A percentile compares a stretch with the other conserved stretches of the same genome.
Conservation (phyloP, 2,329 filamentous ascomycete genomes). For the Dendryphion nanum region DNA sequence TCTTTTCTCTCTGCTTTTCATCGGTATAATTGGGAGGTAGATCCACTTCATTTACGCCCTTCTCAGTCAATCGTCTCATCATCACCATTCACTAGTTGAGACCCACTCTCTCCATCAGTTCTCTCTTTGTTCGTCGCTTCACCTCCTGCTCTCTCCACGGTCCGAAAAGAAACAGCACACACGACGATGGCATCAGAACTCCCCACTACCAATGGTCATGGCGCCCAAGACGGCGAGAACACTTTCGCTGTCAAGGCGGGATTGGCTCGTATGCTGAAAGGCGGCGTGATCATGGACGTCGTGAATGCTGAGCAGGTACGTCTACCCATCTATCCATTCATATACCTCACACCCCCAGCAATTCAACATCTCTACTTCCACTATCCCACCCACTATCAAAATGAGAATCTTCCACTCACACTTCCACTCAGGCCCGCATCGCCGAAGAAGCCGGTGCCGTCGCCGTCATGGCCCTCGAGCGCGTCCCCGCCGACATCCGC, state of each 20-base stretch:
- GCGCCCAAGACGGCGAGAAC: conserved; percentile 46
- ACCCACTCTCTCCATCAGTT: neutral
- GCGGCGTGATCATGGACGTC: conserved; percentile 99
- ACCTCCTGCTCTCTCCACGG: neutral
- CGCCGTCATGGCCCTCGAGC: conserved; percentile 98
- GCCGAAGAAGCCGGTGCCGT: conserved; percentile 94
- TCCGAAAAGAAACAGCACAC: conserved; percentile 5
- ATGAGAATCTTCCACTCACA: neutral
- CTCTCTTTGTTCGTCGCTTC: neutral
- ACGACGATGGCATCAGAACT: conserved; percentile 48
- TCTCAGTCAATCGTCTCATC: neutral
- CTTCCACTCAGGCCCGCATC: conserved; percentile 71
- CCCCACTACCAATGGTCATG: conserved; percentile 43
- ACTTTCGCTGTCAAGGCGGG: conserved; percentile 91
- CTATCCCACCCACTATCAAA: neutral
- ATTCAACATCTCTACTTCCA: too few species aligned
- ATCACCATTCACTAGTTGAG: neutral
- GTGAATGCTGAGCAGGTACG: conserved; percentile 78
- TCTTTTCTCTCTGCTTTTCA: neutral
- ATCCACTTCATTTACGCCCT: neutral
- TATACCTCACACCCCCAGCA: neutral
- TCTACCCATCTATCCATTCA: neutral
- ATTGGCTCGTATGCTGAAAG: conserved; percentile 96
- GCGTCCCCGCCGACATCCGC: conserved; percentile 94
- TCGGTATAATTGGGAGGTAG: neutral